These are phyloP conservation scores for Eucalyptus regnans DNA, from an alignment of 345 rosid genomes.

Conservation along the genomic window DNA sequence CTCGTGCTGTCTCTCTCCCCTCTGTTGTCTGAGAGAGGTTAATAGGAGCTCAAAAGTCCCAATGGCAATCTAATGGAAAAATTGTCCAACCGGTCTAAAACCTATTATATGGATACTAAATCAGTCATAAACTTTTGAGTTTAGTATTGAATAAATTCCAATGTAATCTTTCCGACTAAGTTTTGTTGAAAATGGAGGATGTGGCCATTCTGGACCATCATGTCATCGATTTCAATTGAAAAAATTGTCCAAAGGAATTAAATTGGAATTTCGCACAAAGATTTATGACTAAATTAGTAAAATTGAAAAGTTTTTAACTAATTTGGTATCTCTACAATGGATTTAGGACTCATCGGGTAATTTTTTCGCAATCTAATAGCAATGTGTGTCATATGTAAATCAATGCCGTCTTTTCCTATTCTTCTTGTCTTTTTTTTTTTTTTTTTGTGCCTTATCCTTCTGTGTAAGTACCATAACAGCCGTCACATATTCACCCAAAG, in stretches of 20 bases:
- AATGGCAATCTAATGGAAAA: neutral
- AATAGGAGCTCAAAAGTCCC: neutral
- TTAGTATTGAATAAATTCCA: neutral
- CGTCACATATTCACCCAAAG: neutral
- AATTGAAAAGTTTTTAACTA: neutral
- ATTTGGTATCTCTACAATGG: neutral
- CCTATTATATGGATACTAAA: accelerated
- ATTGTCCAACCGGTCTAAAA: accelerated
- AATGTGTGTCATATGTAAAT: neutral
- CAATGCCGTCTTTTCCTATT: neutral
- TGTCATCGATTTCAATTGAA: neutral
- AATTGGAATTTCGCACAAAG: accelerated
- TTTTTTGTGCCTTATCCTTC: neutral
- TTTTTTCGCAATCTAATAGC: accelerated
- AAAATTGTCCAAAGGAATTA: neutral
- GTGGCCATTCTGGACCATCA: accelerated
- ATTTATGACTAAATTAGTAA: neutral
- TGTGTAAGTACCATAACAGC: neutral
- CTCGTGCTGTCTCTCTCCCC: neutral
- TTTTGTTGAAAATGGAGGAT: accelerated
- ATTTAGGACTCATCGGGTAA: neutral
- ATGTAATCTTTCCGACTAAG: accelerated
- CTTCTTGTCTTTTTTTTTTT: no score
- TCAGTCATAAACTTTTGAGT: accelerated
- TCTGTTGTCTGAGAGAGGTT: neutral